Evolutionary conservation across 129 eudicot genomes (phyloP), one percentile per base, ranked within the genome.

Genomic region (Flaveria linearis): DNA sequence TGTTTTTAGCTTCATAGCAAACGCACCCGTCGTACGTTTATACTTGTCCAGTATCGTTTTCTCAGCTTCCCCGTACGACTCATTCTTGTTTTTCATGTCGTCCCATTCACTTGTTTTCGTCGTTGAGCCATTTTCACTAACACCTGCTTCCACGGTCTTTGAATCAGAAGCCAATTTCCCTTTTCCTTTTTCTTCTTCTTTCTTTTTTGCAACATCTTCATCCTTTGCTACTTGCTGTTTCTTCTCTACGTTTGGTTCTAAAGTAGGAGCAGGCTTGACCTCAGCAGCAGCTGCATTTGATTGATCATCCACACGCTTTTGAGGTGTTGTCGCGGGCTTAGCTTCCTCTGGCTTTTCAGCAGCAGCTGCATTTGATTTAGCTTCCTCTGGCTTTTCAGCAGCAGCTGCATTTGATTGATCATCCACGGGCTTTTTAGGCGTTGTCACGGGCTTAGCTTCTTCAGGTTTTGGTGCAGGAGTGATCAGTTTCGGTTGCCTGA

Each of bases 401-500:
- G n/a, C n/a, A n/a, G n/a, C n/a, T n/a, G n/a, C n/a, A n/a, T n/a
- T n/a, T n/a, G n/a, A 8, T 43, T 43, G 10, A 10, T 61, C 81
- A 17, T 68, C 66, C 9, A 84, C 64, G 7, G 74, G 69, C 10
- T 25, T 79, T 79, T 73, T 80, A 52, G 84, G 82, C n/a, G 66
- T 33, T 4, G 76, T 75, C 47, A 84, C 64, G 11, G 74, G 69
- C 10, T 25, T 79, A 62, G 75, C 82, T 7, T 72, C 74, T 10
- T 69, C 77, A 36, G 82, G 87, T 65, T 76, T 76, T 18, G 41
- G 23, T 10, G 49, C 85, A 22, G 82, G 83, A 28, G 80, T 81
- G 60, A 88, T 88, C 26, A 85, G 17, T 68, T 88, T 91, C 0
- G 95, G 92, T 68, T 78, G 90, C 60, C 71, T 84, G 30, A 88